Percentiles rank a stretch among this genome's conserved stretches.
Conservation (phyloP, 768 basidiomycete genomes). For the Lentinula lateritia region DNA sequence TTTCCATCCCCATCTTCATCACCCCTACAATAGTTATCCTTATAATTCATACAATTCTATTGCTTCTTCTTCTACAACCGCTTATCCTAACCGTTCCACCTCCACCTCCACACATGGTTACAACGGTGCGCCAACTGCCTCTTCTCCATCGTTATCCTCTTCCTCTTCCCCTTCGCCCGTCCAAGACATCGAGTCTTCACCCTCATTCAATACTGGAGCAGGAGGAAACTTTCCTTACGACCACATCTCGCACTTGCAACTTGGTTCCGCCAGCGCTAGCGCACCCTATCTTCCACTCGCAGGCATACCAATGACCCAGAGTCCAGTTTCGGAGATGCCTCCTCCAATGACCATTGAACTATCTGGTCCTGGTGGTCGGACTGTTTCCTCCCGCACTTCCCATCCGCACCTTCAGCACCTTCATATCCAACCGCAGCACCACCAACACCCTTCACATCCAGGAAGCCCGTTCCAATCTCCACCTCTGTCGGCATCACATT, state of each 20-base stretch:
- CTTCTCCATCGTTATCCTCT: slow-evolving; percentile 1
- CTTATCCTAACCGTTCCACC: neutral
- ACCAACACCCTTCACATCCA: neutral
- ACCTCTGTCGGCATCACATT: neutral
- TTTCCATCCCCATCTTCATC: slow-evolving; percentile 1
- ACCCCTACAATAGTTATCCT: slow-evolving; percentile 4
- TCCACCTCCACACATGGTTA: neutral
- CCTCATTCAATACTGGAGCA: neutral
- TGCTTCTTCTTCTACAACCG: neutral
- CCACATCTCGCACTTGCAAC: neutral
- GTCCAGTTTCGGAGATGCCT: slow-evolving; percentile 4
- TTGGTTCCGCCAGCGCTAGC: slow-evolving; percentile 1
- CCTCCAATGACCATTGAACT: neutral
- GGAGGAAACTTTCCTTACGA: neutral
- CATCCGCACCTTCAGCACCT: slow-evolving; percentile 1
- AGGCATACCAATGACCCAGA: neutral
- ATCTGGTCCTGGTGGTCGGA: neutral
- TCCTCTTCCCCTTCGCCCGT: slow-evolving; percentile 4
- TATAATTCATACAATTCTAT: slow-evolving; percentile 4
- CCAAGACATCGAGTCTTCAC: neutral
- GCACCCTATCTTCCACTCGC: slow-evolving; percentile 1
- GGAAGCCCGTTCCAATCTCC: neutral
- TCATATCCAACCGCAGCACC: neutral
- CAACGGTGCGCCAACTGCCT: neutral
- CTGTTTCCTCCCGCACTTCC: neutral